Conservation (phyloP, 345 rosid genomes). For the Ceriops tagal region DNA sequence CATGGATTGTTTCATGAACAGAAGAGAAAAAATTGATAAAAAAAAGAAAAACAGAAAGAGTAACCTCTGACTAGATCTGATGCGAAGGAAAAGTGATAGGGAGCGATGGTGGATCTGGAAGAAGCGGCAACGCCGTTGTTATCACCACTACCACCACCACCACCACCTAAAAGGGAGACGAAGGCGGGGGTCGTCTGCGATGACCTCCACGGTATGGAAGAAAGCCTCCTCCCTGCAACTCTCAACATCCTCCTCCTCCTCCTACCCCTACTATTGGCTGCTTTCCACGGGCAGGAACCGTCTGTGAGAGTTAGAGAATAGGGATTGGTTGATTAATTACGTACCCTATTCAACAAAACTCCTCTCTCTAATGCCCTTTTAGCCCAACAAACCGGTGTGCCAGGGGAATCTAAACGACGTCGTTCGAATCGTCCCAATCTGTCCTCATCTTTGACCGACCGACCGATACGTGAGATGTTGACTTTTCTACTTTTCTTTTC, state of each 20-base stretch:
- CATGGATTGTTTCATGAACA: not conserved
- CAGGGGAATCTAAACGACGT: no score
- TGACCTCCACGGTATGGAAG: conserved; percentile 46
- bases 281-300: not conserved
- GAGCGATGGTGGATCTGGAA: conserved; percentile 37
- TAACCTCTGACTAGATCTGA: conserved; percentile 57
- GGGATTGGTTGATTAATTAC: no score
- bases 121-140: conserved; percentile 15
- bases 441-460: no score
- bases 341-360: no score
- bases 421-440: no score
- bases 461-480: no score
- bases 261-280: not conserved
- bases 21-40: not conserved
- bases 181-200: conserved; percentile 40
- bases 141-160: not conserved
- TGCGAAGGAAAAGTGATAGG: conserved; percentile 21
- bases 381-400: no score
- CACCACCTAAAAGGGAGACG: conserved; percentile 23
- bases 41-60: not conserved
- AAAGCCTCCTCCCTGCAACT: conserved; percentile 68
- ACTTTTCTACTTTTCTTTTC: no score
- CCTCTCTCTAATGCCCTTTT: no score
- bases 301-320: no score
- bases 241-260: conserved; percentile 50